Conservation (phyloP, 345 rosid genomes). For the Erodium maritimum region DNA sequence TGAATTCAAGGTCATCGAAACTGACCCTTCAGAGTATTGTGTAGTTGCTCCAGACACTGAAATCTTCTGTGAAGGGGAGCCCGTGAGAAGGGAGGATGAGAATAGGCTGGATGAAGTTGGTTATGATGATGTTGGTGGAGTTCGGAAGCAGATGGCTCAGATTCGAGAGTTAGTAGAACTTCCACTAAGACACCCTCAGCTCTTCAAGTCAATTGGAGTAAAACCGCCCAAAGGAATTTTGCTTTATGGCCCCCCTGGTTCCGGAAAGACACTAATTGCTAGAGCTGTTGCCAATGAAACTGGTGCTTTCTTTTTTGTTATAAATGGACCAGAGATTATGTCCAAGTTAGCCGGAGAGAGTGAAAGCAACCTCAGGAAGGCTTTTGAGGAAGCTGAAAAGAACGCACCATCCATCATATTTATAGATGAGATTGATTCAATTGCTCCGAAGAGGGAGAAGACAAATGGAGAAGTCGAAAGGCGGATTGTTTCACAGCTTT, state of each 20-base stretch:
- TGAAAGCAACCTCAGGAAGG: constrained; percentile 63
- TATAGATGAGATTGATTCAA: constrained; percentile 58
- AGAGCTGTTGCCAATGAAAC: constrained; percentile 66
- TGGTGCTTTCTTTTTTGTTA: constrained; percentile 62
- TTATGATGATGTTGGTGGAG: too few species aligned
- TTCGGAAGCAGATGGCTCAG: too few species aligned
- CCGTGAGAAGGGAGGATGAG: constrained; percentile 55
- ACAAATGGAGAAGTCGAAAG: constrained; percentile 63
- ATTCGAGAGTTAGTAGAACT: too few species aligned
- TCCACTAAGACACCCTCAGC: too few species aligned
- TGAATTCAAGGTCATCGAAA: too few species aligned
- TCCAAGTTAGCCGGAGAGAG: constrained; percentile 73
- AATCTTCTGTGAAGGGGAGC: constrained; percentile 64
- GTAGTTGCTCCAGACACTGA: constrained; percentile 71
- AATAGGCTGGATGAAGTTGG: constrained; percentile 52
- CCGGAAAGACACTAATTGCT: constrained; percentile 64
- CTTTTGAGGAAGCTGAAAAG: constrained; percentile 63
- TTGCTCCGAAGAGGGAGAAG: constrained; percentile 63
- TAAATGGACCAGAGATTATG: too few species aligned
- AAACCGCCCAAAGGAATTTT: too few species aligned
- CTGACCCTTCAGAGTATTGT: constrained; percentile 55
- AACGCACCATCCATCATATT: constrained; percentile 52
- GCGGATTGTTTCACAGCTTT: constrained; percentile 50
- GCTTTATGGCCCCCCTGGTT: too few species aligned
- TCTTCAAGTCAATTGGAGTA: too few species aligned